Percentiles rank a stretch among this genome's conserved stretches.
These are phyloP conservation scores for Taphrina sp. DNA, from an alignment of 1,139 yeast species.

Conservation along the genomic window DNA sequence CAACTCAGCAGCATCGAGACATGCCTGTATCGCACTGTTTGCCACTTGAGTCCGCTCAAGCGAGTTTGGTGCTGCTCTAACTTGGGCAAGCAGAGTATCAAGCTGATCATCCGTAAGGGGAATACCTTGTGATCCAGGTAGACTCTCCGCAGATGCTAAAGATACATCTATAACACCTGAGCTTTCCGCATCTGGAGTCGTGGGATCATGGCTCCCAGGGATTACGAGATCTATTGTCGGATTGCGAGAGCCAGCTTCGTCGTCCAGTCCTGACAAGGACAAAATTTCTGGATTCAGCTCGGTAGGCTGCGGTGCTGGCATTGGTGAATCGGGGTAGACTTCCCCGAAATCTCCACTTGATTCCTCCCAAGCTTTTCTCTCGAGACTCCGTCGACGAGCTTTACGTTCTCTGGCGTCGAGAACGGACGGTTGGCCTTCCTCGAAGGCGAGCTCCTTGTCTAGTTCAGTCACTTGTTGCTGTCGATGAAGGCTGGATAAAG, in stretches of 20 bases:
- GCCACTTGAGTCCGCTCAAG: slow-evolving; percentile 33
- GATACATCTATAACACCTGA: too few relatives aligned
- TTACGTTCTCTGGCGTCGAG: slow-evolving; percentile 22
- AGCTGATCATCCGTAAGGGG: not conserved
- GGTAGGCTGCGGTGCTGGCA: slow-evolving; percentile 9
- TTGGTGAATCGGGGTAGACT: slow-evolving; percentile 28
- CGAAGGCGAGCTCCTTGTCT: slow-evolving; percentile 9
- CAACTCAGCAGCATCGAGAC: slow-evolving; percentile 2
- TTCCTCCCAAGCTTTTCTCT: slow-evolving; percentile 29
- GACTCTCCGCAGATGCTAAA: not conserved
- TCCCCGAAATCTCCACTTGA: slow-evolving; percentile 29
- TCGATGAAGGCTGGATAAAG: slow-evolving; percentile 2
- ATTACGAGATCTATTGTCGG: not conserved
- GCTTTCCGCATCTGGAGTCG: not conserved
- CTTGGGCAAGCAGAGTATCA: slow-evolving; percentile 9
- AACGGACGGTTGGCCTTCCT: slow-evolving; percentile 1
- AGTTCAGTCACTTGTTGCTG: slow-evolving; percentile 1
- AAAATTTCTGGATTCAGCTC: not conserved
- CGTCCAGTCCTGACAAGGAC: not conserved
- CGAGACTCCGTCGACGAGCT: slow-evolving; percentile 22
- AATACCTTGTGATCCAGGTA: not conserved
- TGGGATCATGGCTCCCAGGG: not conserved
- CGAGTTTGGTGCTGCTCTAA: slow-evolving; percentile 33
- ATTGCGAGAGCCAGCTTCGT: too few relatives aligned
- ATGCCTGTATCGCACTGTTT: slow-evolving; percentile 25